A percentile compares a stretch with the other conserved stretches of the same genome.
These are phyloP conservation scores for Cryptococcus sp. DNA, from an alignment of 1,284 basidiomycete genomes.

Conservation along the genomic window DNA sequence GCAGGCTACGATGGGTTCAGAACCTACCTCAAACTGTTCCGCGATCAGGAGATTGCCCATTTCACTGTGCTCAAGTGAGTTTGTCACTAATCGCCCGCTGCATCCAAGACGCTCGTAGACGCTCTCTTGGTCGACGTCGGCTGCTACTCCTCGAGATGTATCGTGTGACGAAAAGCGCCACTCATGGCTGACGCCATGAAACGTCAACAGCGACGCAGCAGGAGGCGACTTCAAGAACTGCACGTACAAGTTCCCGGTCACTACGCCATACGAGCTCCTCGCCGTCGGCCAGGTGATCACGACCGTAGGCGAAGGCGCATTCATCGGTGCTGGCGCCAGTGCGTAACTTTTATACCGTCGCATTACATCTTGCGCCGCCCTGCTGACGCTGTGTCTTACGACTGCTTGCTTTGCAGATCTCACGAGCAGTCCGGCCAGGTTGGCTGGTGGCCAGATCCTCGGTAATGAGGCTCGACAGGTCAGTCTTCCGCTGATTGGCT, in stretches of 20 bases:
- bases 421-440: constrained; percentile 13
- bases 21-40: constrained; percentile 16
- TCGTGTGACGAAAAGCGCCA: neutral
- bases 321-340: constrained; percentile 22
- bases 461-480: constrained; percentile 23
- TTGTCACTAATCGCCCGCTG: neutral
- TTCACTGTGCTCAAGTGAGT: constrained; percentile 29
- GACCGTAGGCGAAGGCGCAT: constrained; percentile 26
- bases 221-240: constrained; percentile 24
- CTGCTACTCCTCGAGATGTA: neutral
- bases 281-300: constrained; percentile 21
- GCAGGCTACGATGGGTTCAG: constrained; percentile 20
- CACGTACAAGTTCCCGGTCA: constrained; percentile 25
- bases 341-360: neutral
- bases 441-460: constrained; percentile 15
- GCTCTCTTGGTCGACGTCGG: neutral
- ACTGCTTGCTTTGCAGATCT: constrained; percentile 3
- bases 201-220: constrained; percentile 16
- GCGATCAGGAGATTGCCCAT: constrained; percentile 27
- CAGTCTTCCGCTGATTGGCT: neutral
- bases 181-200: neutral
- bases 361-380: neutral
- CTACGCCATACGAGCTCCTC: constrained; percentile 14
- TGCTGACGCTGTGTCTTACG: neutral
- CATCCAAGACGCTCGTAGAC: neutral